phyloP scores from a whole-genome alignment of 1,139 yeast genomes.

The Geotrichum klebahnii region DNA sequence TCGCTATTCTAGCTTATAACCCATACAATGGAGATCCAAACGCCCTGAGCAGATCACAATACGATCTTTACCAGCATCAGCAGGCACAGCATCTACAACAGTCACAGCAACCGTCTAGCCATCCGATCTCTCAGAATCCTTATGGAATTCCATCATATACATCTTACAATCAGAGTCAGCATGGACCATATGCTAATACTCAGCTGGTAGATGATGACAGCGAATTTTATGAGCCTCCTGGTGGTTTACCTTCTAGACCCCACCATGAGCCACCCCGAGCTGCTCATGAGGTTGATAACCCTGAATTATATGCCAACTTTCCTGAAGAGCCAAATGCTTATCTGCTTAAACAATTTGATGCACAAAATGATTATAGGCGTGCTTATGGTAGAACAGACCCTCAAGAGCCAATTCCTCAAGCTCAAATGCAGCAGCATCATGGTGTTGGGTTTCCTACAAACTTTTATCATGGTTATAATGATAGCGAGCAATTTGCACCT shows the following conservation, averaged over 20 bases:
- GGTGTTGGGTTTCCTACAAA: not conserved
- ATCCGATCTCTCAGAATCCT: no score
- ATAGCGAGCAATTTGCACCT: slow-evolving; percentile 8
- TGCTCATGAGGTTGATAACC: slow-evolving; percentile 9
- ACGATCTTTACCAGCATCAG: slow-evolving; percentile 9
- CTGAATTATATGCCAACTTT: not conserved
- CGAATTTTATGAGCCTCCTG: slow-evolving; percentile 19
- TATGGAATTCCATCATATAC: no score
- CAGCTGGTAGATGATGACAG: slow-evolving; percentile 10
- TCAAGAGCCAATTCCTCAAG: slow-evolving; percentile 1
- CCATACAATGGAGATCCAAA: no score
- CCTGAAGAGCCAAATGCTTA: slow-evolving; percentile 16
- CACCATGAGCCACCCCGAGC: not conserved
- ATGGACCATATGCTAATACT: not conserved
- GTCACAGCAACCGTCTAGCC: not conserved
- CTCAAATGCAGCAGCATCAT: not conserved
- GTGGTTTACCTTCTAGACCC: not conserved
- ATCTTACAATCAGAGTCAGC: slow-evolving; percentile 3
- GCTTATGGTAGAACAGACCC: not conserved
- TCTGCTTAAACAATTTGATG: slow-evolving; percentile 4
- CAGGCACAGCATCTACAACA: slow-evolving; percentile 1
- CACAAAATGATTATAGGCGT: not conserved
- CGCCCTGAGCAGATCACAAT: slow-evolving; percentile 6
- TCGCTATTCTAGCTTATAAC: no score
- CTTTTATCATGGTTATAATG: slow-evolving; percentile 17